Evolutionary conservation across 1,139 yeast genomes (phyloP).

Genomic region (Diutina neorugosa): DNA sequence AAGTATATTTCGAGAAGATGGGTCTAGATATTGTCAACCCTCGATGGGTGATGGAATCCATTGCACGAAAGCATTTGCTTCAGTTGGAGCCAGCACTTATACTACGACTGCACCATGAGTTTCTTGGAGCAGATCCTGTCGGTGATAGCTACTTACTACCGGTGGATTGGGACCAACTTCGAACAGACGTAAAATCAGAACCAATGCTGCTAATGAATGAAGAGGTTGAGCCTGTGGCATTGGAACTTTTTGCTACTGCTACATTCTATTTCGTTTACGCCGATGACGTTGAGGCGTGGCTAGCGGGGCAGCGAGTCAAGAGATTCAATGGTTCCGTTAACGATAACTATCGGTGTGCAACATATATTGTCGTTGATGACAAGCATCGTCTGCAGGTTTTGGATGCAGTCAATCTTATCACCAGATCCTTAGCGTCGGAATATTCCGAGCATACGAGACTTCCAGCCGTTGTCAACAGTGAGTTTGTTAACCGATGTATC

Average conservation of each 20-base stretch:
- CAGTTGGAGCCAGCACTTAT: conserved; percentile 48
- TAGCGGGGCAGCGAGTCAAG: conserved; percentile 14
- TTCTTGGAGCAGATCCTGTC: not conserved
- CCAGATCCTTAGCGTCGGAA: not conserved
- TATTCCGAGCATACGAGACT: not conserved
- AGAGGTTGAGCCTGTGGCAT: not conserved
- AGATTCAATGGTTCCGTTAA: conserved; percentile 22
- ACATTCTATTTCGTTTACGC: conserved; percentile 14
- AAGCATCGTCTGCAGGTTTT: not conserved
- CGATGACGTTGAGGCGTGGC: conserved; percentile 5
- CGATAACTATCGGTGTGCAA: conserved; percentile 5
- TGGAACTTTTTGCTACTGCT: conserved; percentile 14
- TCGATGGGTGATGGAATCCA: conserved; percentile 61
- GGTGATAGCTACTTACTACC: not conserved
- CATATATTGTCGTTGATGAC: not conserved
- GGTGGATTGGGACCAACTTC: not conserved
- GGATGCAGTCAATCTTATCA: not conserved
- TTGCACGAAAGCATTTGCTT: conserved; percentile 28
- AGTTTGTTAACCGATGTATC: not conserved
- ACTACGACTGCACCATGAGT: conserved; percentile 13
- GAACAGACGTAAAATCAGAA: not conserved
- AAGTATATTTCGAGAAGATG: conserved; percentile 21
- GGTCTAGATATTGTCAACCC: conserved; percentile 57
- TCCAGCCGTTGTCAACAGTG: not conserved
- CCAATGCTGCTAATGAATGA: not conserved